These are phyloP conservation scores for Kazachstania kunashirensis DNA, from an alignment of 805 yeast species.

Conservation along the genomic window DNA sequence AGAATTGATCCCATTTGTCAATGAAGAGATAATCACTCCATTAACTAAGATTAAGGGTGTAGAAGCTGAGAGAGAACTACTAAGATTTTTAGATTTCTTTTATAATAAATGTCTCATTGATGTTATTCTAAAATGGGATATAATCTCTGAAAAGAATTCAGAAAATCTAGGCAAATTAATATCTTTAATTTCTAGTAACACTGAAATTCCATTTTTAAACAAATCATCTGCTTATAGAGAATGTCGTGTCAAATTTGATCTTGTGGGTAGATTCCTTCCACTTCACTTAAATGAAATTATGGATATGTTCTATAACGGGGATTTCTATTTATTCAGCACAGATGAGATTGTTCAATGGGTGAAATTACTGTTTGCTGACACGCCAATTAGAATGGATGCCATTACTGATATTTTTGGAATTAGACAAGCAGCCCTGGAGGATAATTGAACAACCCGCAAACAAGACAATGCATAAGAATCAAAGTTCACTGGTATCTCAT, in stretches of 20 bases:
- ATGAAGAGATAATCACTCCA: slow-evolving; percentile 11
- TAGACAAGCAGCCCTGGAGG: slow-evolving; percentile 39
- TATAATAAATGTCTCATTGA: slow-evolving; percentile 17
- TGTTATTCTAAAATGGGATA: slow-evolving; percentile 22
- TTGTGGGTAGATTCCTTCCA: slow-evolving; percentile 22
- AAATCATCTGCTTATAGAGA: slow-evolving; percentile 17
- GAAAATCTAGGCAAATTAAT: slow-evolving; percentile 24
- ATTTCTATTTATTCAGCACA: slow-evolving; percentile 32
- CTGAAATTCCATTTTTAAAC: slow-evolving; percentile 12
- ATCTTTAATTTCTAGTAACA: slow-evolving; percentile 18
- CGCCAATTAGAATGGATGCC: slow-evolving; percentile 28
- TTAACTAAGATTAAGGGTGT: slow-evolving; percentile 10
- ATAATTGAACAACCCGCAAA: slow-evolving; percentile 1
- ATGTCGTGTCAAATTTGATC: slow-evolving; percentile 21
- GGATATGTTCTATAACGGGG: slow-evolving; percentile 34
- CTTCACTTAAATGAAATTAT: slow-evolving; percentile 35
- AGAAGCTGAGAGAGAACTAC: slow-evolving; percentile 8
- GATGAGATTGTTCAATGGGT: slow-evolving; percentile 31
- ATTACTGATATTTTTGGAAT: slow-evolving; percentile 34
- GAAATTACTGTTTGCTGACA: slow-evolving; percentile 34
- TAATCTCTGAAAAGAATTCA: slow-evolving; percentile 28
- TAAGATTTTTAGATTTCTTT: slow-evolving; percentile 14
- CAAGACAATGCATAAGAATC: not conserved
- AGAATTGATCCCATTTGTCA: slow-evolving; percentile 17
- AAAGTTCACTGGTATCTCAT: too few relatives aligned